A percentile compares a stretch with the other conserved stretches of the same genome.
phyloP scores from a whole-genome alignment of 148 eudicot genomes.

The Mesembryanthemum crystallinum region DNA sequence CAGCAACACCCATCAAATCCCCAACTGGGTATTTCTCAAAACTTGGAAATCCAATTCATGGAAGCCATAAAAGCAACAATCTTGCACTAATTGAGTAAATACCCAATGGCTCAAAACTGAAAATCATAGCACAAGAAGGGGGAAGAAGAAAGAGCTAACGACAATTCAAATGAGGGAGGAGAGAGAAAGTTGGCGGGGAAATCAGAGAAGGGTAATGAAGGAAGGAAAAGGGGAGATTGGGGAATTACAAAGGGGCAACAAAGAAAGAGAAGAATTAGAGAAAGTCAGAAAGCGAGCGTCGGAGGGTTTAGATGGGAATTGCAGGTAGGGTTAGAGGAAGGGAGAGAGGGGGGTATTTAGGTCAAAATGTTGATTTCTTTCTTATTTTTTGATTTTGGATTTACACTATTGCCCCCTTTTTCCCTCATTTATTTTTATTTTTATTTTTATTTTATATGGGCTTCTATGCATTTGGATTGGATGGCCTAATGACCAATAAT shows the following conservation, averaged over 20 bases:
- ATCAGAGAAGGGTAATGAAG: slow-evolving; percentile 26
- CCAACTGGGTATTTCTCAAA: slow-evolving; percentile 25
- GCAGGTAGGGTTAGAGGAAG: slow-evolving; percentile 36
- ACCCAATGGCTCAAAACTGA: not conserved
- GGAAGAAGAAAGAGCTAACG: slow-evolving; percentile 11
- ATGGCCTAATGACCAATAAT: not conserved
- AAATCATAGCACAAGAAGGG: not conserved
- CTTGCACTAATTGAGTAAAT: slow-evolving; percentile 8
- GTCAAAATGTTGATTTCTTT: slow-evolving; percentile 16
- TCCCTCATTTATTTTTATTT: too few species aligned
- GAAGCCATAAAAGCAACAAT: slow-evolving; percentile 9
- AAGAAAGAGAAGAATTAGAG: slow-evolving; percentile 26
- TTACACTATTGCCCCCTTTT: slow-evolving; percentile 46
- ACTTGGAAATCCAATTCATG: not conserved
- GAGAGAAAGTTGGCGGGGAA: slow-evolving; percentile 61
- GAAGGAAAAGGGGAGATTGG: slow-evolving; percentile 17
- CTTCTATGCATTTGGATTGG: not conserved
- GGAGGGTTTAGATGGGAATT: slow-evolving; percentile 54
- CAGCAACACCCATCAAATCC: slow-evolving; percentile 7
- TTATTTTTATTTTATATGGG: not conserved
- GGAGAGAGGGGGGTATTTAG: slow-evolving; percentile 36
- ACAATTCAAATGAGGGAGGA: slow-evolving; percentile 37
- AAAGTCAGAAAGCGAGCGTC: slow-evolving; percentile 13
- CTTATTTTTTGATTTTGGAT: slow-evolving; percentile 17
- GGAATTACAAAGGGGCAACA: slow-evolving; percentile 25